A percentile compares a stretch with the other conserved stretches of the same genome.
Evolutionary conservation across 208 protist species (phyloP).

Genomic region (Leishmania major): DNA sequence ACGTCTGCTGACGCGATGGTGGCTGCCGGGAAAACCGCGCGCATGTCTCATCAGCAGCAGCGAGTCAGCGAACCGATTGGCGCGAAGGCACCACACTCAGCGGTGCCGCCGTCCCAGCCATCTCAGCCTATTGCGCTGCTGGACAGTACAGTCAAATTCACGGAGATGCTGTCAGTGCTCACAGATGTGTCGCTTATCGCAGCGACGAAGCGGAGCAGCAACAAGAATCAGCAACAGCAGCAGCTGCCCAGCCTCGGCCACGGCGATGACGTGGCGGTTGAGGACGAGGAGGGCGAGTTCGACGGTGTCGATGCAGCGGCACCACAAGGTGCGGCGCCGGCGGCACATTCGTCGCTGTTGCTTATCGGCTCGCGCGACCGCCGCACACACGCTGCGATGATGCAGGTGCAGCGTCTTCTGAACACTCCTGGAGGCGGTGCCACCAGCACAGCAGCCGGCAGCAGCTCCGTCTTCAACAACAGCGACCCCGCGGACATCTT

Average conservation of each 20-base stretch:
- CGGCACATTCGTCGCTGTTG: slow-evolving; percentile 1
- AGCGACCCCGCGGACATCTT: slow-evolving; percentile 36
- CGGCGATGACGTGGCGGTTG: background rate
- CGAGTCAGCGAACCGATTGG: background rate
- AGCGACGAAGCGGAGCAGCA: background rate
- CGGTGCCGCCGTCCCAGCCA: background rate
- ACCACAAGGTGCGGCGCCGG: background rate
- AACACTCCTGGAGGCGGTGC: slow-evolving; percentile 17
- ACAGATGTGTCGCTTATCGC: slow-evolving; percentile 30
- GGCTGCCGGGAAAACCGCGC: background rate
- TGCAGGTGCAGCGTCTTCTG: slow-evolving; percentile 30
- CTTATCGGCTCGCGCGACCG: slow-evolving; percentile 27
- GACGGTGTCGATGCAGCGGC: background rate
- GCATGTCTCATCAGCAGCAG: background rate
- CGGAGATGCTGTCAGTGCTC: slow-evolving; percentile 27
- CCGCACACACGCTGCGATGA: slow-evolving; percentile 14
- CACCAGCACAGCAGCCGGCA: background rate
- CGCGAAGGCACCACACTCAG: background rate
- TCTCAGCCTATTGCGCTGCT: slow-evolving; percentile 15
- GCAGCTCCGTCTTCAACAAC: background rate
- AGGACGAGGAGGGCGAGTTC: background rate
- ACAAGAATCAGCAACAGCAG: background rate
- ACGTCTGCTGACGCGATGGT: background rate
- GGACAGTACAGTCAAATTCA: slow-evolving; percentile 25
- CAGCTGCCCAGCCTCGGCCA: background rate